Evolutionary conservation across 345 rosid genomes (phyloP).

Genomic region (Camelina hispida): DNA sequence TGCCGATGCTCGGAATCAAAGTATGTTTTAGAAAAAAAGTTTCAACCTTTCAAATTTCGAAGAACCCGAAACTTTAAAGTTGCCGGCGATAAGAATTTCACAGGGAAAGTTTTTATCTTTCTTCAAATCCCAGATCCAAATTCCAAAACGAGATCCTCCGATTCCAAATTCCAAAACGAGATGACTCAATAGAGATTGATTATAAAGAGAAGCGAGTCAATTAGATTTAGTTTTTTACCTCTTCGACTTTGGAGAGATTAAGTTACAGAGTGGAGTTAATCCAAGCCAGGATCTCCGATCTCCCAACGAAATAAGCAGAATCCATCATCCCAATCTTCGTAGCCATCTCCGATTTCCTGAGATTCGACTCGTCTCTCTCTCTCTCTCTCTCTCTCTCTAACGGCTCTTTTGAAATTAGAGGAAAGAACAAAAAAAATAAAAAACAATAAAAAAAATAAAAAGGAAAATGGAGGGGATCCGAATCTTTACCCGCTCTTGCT

Average conservation of each 20-base stretch:
- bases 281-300: constrained; percentile 98
- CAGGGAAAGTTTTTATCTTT: background rate
- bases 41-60: constrained; percentile 36
- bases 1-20: background rate
- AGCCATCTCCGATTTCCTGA: constrained; percentile 53
- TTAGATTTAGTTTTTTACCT: constrained; percentile 55
- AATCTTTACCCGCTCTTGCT: no score
- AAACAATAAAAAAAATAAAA: no score
- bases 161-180: background rate
- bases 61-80: no score
- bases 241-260: constrained; percentile 95
- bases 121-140: background rate
- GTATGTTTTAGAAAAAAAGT: constrained; percentile 1
- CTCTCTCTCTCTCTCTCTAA: constrained; percentile 37
- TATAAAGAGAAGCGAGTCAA: background rate
- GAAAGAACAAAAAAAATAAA: no score
- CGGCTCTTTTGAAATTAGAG: constrained; percentile 45
- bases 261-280: constrained; percentile 89
- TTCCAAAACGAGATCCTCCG: background rate
- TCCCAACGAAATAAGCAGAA: constrained; percentile 84
- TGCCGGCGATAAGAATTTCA: no score
- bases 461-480: no score
- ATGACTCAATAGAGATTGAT: no score
- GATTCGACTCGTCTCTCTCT: constrained; percentile 8
- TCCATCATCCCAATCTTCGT: constrained; percentile 95